Evolutionary conservation across 495 filamentous ascomycete genomes (phyloP), one percentile per base, ranked within the genome.

Genomic region (Penicillium nucicola): DNA sequence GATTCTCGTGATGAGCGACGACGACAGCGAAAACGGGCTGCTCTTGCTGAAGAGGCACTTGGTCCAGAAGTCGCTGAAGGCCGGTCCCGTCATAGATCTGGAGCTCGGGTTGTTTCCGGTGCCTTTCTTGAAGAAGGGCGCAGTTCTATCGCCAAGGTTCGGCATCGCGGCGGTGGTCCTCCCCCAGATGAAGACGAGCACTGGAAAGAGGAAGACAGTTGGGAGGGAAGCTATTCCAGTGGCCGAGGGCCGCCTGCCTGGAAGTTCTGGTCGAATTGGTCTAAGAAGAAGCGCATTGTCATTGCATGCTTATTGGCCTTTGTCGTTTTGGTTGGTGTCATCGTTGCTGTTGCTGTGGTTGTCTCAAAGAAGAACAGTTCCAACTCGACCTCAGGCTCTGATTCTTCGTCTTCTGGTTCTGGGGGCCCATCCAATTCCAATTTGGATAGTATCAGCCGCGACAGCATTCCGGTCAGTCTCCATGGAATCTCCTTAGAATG

Each of bases 261-360:
- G 69, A 74, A 68, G 22, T 58, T 65, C 23, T 65, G 62, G 62
- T 47, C 57, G 9, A 46, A 48, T 25, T 65, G 62, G 62, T 65
- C 62, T n/a, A 62, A 50, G 50, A 70, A 63, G 47, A 67, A 68
- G 52, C 52, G 61, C 20, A 67, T 80, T 13, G 53, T 59, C 50
- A 64, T 79, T 48, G 56, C 50, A 37, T 33, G 56, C 30, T 30
- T 76, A 14, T 63, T 56, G 2, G 68, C 77, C 4, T 53, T 85
- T 3, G 59, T 89, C 3, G 35, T 91, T 14, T 52, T 92, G 7
- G 72, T 90, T 13, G 77, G 82, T 17, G 85, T 96, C 38, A 77
- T 90, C 43, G 87, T 95, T 38, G 80, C 79, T 1, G 83, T 90
- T 38, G 91, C 84, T 0, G 77, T 92, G 4, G 76, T 87, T 11